phyloP scores from a whole-genome alignment of 2,329 filamentous ascomycete genomes.

The Pyrenophora tritici-repentis region DNA sequence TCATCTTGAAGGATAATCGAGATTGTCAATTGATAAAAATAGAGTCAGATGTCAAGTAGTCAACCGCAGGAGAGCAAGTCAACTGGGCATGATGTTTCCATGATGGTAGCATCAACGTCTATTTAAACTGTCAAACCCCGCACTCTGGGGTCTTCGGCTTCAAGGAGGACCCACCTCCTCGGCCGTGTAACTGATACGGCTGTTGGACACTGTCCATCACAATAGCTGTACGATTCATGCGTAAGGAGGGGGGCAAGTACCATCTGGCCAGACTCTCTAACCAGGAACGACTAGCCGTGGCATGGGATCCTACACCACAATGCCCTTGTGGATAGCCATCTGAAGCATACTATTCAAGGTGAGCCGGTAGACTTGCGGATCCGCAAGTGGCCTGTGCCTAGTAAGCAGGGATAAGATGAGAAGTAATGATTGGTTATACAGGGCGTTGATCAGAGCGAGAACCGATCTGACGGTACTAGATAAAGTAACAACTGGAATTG shows the following conservation, averaged over 20 bases:
- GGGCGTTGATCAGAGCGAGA: conserved; percentile 15
- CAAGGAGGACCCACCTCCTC: conserved; percentile 31
- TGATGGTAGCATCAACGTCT: conserved; percentile 20
- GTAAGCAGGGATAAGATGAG: conserved; percentile 12
- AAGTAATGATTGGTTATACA: conserved; percentile 29
- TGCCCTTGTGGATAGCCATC: conserved; percentile 6
- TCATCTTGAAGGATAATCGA: conserved; percentile 51
- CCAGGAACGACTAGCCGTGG: conserved; percentile 15
- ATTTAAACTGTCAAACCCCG: conserved; percentile 43
- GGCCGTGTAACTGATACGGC: conserved; percentile 17
- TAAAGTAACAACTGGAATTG: conserved; percentile 26
- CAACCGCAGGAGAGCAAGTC: conserved; percentile 39
- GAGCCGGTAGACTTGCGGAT: conserved; percentile 34
- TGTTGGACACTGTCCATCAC: conserved; percentile 21
- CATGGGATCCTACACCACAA: conserved; percentile 16
- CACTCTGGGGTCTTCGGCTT: conserved; percentile 30
- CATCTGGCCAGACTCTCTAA: conserved; percentile 13
- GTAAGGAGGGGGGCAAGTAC: conserved; percentile 31
- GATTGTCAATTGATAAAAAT: conserved; percentile 2
- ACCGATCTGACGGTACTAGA: conserved; percentile 27
- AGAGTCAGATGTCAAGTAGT: conserved; percentile 4
- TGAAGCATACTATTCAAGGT: conserved; percentile 12
- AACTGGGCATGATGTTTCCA: conserved; percentile 29
- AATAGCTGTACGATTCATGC: conserved; percentile 27
- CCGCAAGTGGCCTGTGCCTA: conserved; percentile 30